phyloP scores from a whole-genome alignment of 106 monocot species.

The Narthecium ossifragum region DNA sequence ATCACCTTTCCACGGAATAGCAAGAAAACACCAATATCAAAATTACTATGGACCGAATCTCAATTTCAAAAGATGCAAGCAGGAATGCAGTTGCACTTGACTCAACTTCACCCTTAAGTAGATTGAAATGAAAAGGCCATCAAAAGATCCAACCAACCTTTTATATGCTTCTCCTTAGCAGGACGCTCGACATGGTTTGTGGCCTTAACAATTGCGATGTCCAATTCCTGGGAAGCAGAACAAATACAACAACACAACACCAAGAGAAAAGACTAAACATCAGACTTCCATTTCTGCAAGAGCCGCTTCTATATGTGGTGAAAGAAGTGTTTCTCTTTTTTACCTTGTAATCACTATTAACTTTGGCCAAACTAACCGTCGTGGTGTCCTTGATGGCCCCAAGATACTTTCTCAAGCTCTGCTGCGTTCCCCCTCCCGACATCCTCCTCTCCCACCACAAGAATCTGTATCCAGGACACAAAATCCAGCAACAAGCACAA shows the following conservation, averaged over 20 bases:
- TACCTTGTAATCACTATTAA: conserved; percentile 95
- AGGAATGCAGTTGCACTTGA: no score
- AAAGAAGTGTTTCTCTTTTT: no score
- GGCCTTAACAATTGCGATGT: conserved; percentile 81
- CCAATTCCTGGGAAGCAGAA: conserved; percentile 89
- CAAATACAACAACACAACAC: neutral
- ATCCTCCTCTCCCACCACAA: conserved; percentile 15
- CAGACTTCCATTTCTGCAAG: no score
- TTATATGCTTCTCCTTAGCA: conserved; percentile 83
- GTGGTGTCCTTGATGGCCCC: conserved; percentile 94
- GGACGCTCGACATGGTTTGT: conserved; percentile 90
- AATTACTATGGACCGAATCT: no score
- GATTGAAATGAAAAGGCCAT: neutral
- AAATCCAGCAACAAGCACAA: neutral
- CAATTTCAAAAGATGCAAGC: no score
- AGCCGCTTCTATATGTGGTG: no score
- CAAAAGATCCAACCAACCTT: conserved; percentile 32
- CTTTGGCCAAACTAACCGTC: conserved; percentile 82
- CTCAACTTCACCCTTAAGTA: no score
- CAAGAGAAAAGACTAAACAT: no score
- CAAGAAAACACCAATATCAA: no score
- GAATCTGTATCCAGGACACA: neutral
- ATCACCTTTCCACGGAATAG: no score
- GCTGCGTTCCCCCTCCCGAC: conserved; percentile 51
- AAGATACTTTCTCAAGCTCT: conserved; percentile 72